A percentile compares a stretch with the other conserved stretches of the same genome.
Conservation (phyloP, 352 stramenopile genomes). For the Phytopythium helicoides region DNA sequence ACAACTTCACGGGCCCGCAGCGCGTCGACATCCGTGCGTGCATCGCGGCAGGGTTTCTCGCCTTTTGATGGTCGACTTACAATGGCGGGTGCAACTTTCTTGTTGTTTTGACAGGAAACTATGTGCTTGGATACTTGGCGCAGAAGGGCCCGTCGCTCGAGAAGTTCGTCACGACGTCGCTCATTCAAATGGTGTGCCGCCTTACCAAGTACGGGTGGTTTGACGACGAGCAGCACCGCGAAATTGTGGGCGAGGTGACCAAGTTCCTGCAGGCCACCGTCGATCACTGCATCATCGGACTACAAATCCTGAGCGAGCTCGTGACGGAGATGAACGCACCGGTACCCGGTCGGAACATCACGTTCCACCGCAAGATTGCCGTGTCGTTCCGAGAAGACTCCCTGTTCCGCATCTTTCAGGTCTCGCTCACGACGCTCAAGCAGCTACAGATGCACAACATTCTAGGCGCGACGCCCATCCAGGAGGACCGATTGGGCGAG, state of each 20-base stretch:
- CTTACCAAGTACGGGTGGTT: conserved; percentile 99
- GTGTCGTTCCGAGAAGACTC: conserved; percentile 97
- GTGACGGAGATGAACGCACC: conserved; percentile 98
- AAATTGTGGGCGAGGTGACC: conserved; percentile 97
- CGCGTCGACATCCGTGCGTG: conserved; percentile 92
- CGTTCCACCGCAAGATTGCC: conserved; percentile 97
- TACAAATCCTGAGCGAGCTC: conserved; percentile 98
- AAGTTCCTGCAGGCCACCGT: conserved; percentile 97
- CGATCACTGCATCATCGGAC: conserved; percentile 97
- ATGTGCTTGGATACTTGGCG: conserved; percentile 96
- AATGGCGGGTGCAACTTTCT: too few species aligned
- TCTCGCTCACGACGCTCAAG: conserved; percentile 95
- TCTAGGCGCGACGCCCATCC: conserved; percentile 62
- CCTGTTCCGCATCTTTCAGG: conserved; percentile 95
- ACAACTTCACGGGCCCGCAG: conserved; percentile 83
- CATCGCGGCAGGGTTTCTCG: not conserved
- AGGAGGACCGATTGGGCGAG: conserved; percentile 93
- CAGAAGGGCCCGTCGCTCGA: conserved; percentile 94
- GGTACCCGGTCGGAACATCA: conserved; percentile 92
- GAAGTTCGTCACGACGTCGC: conserved; percentile 93
- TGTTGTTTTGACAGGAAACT: conserved; percentile 81
- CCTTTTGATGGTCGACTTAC: conserved; percentile 2
- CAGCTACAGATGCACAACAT: conserved; percentile 93
- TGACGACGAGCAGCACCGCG: conserved; percentile 95
- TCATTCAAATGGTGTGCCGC: conserved; percentile 97